Conservation (phyloP, 306 rosid genomes). For the Vigna hirtella region DNA sequence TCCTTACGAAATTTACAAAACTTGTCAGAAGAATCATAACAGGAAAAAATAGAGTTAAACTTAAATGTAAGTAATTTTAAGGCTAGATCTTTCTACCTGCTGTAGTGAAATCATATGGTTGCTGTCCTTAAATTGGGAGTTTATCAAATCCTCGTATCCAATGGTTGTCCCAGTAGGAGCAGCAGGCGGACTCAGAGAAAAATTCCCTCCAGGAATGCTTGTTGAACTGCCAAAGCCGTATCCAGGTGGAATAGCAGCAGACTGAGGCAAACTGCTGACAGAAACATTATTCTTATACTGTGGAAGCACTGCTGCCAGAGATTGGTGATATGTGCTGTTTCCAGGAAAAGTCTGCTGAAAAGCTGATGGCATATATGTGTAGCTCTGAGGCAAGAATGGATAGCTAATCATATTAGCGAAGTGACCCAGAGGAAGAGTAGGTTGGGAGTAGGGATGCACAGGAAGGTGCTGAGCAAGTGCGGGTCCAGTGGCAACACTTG, state of each 20-base stretch:
- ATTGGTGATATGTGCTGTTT: slow-evolving; percentile 85
- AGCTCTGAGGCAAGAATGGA: slow-evolving; percentile 90
- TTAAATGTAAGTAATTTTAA: background rate
- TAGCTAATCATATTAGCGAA: slow-evolving; percentile 86
- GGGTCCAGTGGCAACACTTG: slow-evolving; percentile 71
- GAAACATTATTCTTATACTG: slow-evolving; percentile 85
- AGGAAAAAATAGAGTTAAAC: background rate
- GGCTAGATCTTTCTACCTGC: slow-evolving; percentile 59
- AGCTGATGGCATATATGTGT: slow-evolving; percentile 88
- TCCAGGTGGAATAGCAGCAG: slow-evolving; percentile 76
- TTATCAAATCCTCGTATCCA: slow-evolving; percentile 76
- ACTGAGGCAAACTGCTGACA: slow-evolving; percentile 84
- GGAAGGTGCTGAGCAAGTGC: slow-evolving; percentile 81
- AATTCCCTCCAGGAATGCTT: slow-evolving; percentile 85
- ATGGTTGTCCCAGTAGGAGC: slow-evolving; percentile 76
- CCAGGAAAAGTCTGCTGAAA: slow-evolving; percentile 89
- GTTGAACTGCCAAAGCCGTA: slow-evolving; percentile 83
- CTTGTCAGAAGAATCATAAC: background rate
- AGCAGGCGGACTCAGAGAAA: slow-evolving; percentile 71
- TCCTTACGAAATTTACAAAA: background rate
- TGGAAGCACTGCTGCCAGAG: slow-evolving; percentile 84
- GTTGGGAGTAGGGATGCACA: slow-evolving; percentile 86
- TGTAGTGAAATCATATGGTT: slow-evolving; percentile 79
- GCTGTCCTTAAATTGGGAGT: slow-evolving; percentile 79
- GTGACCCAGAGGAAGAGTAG: slow-evolving; percentile 81